Conservation (phyloP, 148 eudicot genomes). For the Vaccinium macrocarpon region DNA sequence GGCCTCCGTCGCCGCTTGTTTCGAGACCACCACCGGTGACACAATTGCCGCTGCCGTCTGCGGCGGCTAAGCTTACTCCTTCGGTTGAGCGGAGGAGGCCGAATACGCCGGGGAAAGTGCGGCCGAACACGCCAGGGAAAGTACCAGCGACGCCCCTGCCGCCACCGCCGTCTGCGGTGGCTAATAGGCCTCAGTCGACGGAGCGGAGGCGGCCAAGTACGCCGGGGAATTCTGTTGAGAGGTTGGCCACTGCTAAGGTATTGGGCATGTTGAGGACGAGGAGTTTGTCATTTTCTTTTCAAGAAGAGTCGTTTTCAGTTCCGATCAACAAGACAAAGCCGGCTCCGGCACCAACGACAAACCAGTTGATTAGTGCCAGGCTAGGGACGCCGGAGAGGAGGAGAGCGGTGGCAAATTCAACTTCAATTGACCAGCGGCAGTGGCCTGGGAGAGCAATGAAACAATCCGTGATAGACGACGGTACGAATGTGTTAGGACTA, state of each 20-base stretch:
- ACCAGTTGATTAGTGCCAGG: constrained; percentile 22
- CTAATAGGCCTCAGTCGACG: constrained; percentile 51
- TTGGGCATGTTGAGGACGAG: constrained; percentile 40
- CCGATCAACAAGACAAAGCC: constrained; percentile 39
- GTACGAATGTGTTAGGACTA: neutral
- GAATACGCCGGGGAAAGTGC: too few relatives aligned
- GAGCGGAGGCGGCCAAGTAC: constrained; percentile 39
- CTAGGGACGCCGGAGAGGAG: constrained; percentile 60
- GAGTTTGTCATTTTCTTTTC: constrained; percentile 77
- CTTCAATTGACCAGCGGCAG: constrained; percentile 45
- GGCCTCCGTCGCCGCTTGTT: constrained; percentile 45
- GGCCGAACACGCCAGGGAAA: too few relatives aligned
- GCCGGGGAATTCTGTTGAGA: constrained; percentile 18
- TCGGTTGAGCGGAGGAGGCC: too few relatives aligned
- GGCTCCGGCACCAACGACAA: constrained; percentile 22
- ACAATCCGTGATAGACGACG: constrained; percentile 35
- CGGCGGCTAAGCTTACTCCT: too few relatives aligned
- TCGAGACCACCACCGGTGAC: neutral
- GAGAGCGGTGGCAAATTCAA: constrained; percentile 38
- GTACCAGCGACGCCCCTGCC: constrained; percentile 21
- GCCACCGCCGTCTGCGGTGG: constrained; percentile 7
- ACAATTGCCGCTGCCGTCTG: too few relatives aligned
- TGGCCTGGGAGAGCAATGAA: constrained; percentile 67
- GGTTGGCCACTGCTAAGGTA: constrained; percentile 48
- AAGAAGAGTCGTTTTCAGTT: constrained; percentile 52